These are phyloP conservation scores for Colletotrichum tamarilloi DNA, from an alignment of 2,329 filamentous ascomycete species.

Conservation along the genomic window DNA sequence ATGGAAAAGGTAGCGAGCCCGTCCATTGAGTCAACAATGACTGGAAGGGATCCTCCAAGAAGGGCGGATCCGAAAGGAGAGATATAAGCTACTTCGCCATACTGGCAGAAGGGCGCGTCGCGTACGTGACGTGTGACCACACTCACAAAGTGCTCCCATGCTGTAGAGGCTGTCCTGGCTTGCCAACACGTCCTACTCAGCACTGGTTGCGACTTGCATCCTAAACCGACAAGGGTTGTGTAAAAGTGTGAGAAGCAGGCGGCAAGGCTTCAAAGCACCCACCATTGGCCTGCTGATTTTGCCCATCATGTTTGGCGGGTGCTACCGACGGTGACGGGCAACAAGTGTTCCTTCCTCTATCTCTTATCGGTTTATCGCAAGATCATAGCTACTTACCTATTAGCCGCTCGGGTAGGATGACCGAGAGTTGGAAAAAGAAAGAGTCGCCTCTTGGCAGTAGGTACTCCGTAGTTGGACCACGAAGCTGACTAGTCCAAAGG, in stretches of 20 bases:
- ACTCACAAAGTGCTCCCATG: not conserved
- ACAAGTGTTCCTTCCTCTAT: too few relatives aligned
- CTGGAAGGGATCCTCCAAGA: not conserved
- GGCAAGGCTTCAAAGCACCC: not conserved
- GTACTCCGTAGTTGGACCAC: not conserved
- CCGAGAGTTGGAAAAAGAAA: constrained; percentile 7
- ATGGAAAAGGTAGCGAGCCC: not conserved
- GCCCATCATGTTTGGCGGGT: not conserved
- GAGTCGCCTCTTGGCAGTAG: not conserved
- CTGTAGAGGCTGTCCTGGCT: not conserved
- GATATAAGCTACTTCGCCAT: not conserved
- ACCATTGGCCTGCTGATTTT: not conserved
- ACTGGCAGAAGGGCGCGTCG: not conserved
- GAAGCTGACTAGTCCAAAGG: not conserved
- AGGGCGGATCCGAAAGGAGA: not conserved
- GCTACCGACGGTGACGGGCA: not conserved
- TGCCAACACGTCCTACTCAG: not conserved
- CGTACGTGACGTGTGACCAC: not conserved
- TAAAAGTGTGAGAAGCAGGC: not conserved
- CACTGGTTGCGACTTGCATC: not conserved
- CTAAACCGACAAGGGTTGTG: not conserved
- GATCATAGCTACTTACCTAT: not conserved
- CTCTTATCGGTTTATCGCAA: not conserved
- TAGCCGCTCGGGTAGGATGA: constrained; percentile 1
- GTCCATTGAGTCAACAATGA: not conserved